Evolutionary conservation across 441 rosid species (phyloP), one percentile per base, ranked within the genome.

Genomic region (Erysimum cheiri): DNA sequence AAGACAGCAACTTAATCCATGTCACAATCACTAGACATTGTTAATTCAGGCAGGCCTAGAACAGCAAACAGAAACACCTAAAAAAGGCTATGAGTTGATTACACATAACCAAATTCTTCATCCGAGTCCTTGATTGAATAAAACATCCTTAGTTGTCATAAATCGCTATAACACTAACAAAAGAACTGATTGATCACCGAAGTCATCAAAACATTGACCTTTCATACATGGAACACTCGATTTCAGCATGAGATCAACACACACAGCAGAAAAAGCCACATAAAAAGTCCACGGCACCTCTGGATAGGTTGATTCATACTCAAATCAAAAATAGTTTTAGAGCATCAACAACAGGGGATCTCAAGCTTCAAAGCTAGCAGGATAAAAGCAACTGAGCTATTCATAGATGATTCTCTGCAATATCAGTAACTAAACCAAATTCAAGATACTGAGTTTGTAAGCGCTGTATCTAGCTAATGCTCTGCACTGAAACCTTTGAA

Each of bases 51-150:
- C 43, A 60, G 5, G 28, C 28, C 8, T 15, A 24, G 35, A 22
- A 59, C 40, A 24, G 36, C 14, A 67, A 48, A 37, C 1, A 37
- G 53, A 64, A 65, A 60, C 57, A 67, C 46, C 22, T 46, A 33
- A 53, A 53, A 43, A n/a, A n/a, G n/a, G 47, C 47, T 8, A 43
- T 14, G 17, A 6, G 8, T 14, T 6, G 9, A 14, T 5, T 5
- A 41, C 47, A 6, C 47, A 41, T 5, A 41, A 41, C 47, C 47
- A 43, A n/a, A 43, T 43, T 14, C 19, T 2, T 8, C 33, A 31
- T 31, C 6, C 5, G 33, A 31, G 33, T 5, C 33, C 47, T 43
- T 44, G 4, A 14, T 14, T 44, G 22, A 44, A 2, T 0, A 10
- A 6, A 44, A 14, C 22, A 14, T 6, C 48, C 3, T 44, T 3